Conservation (phyloP, 306 rosid species). For the Quercus rubra region DNA sequence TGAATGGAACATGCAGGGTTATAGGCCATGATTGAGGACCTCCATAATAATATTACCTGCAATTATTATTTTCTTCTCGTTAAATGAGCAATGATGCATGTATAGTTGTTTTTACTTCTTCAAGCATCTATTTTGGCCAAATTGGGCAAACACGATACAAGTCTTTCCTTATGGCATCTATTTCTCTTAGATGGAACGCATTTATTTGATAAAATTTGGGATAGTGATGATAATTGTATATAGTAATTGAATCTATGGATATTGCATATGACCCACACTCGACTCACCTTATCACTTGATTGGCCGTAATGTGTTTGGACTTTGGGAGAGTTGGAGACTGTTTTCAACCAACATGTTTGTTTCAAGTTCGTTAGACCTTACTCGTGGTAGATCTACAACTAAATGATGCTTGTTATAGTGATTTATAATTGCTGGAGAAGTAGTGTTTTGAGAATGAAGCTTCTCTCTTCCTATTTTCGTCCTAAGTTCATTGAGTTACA, state of each 20-base stretch:
- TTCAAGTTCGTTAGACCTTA: background rate
- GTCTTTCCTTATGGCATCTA: background rate
- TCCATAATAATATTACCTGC: background rate
- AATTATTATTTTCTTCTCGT: background rate
- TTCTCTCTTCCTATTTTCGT: background rate
- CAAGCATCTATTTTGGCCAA: background rate
- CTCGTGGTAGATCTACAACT: background rate
- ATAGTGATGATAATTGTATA: background rate
- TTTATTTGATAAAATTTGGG: background rate
- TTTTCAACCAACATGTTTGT: background rate
- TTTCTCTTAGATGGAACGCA: background rate
- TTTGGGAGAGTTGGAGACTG: background rate
- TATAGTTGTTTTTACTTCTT: background rate
- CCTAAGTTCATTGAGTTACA: background rate
- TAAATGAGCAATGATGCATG: background rate
- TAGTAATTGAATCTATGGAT: background rate
- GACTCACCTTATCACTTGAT: background rate
- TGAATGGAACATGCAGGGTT: constrained; percentile 3
- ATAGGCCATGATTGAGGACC: background rate
- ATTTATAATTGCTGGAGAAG: background rate
- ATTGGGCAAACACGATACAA: too few relatives aligned
- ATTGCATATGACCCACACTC: background rate
- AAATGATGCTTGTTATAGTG: background rate
- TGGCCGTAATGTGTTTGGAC: background rate
- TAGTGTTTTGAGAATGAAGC: background rate